Evolutionary conservation across 2,329 filamentous ascomycete species (phyloP).

Genomic region (Diplodia sapinea): DNA sequence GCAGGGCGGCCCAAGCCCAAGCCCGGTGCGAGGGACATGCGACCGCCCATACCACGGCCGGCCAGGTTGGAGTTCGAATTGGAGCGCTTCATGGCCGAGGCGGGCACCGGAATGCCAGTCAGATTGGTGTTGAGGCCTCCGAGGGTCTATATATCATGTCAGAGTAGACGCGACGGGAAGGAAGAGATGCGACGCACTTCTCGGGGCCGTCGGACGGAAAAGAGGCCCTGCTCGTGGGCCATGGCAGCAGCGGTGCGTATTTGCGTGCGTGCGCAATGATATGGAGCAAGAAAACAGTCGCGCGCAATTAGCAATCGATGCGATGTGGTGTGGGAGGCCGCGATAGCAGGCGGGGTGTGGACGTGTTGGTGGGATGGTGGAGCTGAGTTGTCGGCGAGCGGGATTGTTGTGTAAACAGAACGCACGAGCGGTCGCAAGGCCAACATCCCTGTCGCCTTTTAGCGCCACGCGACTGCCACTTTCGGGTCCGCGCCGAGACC

Average conservation of each 20-base stretch:
- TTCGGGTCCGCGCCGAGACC: conserved; percentile 1
- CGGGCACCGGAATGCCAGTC: conserved; percentile 84
- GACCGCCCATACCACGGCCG: conserved; percentile 72
- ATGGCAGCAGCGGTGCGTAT: conserved; percentile 53
- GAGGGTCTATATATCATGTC: conserved; percentile 68
- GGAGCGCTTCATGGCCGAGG: conserved; percentile 92
- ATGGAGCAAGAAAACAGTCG: background rate
- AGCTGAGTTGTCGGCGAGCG: background rate
- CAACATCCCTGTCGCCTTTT: conserved; percentile 12
- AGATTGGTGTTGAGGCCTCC: conserved; percentile 78
- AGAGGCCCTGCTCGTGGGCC: conserved; percentile 86
- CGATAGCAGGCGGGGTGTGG: conserved; percentile 4
- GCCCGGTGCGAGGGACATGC: conserved; percentile 80
- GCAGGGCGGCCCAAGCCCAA: conserved; percentile 63
- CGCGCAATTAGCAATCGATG: background rate
- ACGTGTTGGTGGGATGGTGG: conserved; percentile 2
- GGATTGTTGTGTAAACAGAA: conserved; percentile 28
- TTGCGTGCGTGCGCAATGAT: conserved; percentile 5
- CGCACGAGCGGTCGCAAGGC: background rate
- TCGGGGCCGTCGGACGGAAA: conserved; percentile 88
- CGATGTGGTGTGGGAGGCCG: background rate
- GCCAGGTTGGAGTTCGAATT: conserved; percentile 72
- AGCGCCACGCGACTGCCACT: conserved; percentile 11
- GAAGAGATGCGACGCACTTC: conserved; percentile 69
- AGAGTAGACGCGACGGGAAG: conserved; percentile 33